phyloP scores from a whole-genome alignment of 1,139 yeast genomes.

The Pichia cactophila region DNA sequence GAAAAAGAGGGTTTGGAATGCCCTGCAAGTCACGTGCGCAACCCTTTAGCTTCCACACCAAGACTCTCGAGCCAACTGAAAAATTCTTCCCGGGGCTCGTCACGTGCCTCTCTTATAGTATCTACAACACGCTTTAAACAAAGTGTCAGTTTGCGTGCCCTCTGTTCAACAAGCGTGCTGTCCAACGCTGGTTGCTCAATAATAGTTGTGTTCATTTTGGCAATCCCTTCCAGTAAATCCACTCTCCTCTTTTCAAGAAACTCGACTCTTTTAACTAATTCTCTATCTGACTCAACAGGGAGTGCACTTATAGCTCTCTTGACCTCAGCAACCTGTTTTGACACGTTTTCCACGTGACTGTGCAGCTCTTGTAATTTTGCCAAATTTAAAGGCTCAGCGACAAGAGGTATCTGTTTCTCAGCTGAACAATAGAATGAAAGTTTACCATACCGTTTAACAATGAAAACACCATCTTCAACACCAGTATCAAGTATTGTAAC shows the following conservation, averaged over 20 bases:
- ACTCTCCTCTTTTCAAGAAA: not conserved
- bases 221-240: no score
- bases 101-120: not conserved
- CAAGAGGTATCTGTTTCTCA: not conserved
- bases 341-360: not conserved
- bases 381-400: not conserved
- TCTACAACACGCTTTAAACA: not conserved
- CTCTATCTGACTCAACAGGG: not conserved
- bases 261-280: not conserved
- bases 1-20: no score
- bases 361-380: not conserved
- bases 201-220: no score
- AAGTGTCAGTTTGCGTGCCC: not conserved
- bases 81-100: no score
- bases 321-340: not conserved
- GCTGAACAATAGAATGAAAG: slow-evolving; percentile 30
- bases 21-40: no score
- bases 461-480: slow-evolving; percentile 24
- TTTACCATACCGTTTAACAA: slow-evolving; percentile 33
- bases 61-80: not conserved
- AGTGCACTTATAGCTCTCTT: not conserved
- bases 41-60: not conserved
- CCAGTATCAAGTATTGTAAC: slow-evolving; percentile 28
- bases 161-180: no score
- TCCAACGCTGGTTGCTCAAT: not conserved